Base-by-base conservation (phyloP, 2,329 filamentous ascomycete species). In the Calonectria montana region DNA sequence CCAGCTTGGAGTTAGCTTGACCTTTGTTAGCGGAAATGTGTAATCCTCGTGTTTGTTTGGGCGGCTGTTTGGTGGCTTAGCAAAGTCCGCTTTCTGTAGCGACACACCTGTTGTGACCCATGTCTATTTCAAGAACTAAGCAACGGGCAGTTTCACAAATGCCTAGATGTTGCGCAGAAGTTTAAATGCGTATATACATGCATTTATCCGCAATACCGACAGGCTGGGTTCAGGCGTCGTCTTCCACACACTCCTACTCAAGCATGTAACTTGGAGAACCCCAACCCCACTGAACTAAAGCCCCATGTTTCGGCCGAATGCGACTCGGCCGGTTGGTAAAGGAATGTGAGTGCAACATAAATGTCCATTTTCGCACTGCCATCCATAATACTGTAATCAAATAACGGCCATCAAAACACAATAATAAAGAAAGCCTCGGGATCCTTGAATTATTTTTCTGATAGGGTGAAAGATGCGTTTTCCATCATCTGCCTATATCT, bases 231-330 rank as follows among this genome's bases (percentile, higher is more conserved):
- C 9, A 16, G 31, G 13, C 13, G 5, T 21, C 21, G 10, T 25
- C 23, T 8, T 13, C 13, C 37, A 39, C 13, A 18, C 21, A 35
- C 31, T 57, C 9, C 10, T 25, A 39, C 53, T 4, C 31, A 37
- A 27, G 25, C 27, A 53, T 57, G 15, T 25, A n/a, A 23, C 10
- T 31, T 50, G 45, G 18, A 41, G 27, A 59, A 3, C 57, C 12
- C 12, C 57, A 13, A 21, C 37, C 25, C 12, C 27, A 37, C 63
- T 21, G 18, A 29, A 41, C 35, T 61, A 59, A 61, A 65, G 67
- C 67, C 69, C 61, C 25, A 57, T 55, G 47, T 69, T 55, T 67
- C 50, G 63, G 70, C 70, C 70, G 66, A 77, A 53, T 66, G 61
- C 67, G 59, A 59, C 53, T 35, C 37, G 25, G 71, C 61, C 35